Conservation (phyloP, 495 filamentous ascomycete genomes). For the Penicillium daleae region DNA sequence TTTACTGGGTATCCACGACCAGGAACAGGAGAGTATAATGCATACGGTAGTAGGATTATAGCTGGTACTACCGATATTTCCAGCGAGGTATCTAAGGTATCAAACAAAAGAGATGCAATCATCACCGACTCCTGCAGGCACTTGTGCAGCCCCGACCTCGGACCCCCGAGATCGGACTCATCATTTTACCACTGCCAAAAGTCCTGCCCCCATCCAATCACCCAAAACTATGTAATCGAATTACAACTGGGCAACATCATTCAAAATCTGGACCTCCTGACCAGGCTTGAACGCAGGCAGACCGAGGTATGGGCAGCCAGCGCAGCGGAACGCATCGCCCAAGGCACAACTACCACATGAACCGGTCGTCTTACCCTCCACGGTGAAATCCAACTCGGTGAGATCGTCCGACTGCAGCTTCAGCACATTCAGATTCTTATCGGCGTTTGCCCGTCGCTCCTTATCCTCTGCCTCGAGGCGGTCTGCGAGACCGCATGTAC, state of each 20-base stretch:
- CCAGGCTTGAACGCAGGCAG: constrained; percentile 95
- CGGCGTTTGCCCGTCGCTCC: constrained; percentile 64
- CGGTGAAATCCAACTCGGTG: constrained; percentile 87
- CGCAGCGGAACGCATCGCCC: constrained; percentile 68
- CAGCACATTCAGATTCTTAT: constrained; percentile 58
- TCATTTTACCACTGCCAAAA: background rate
- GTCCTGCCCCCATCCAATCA: background rate
- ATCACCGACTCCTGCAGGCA: background rate
- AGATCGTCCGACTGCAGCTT: constrained; percentile 82
- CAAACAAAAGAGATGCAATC: constrained; percentile 12
- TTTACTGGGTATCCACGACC: constrained; percentile 10
- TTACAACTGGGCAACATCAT: constrained; percentile 84
- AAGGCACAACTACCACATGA: constrained; percentile 91
- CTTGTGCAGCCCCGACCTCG: constrained; percentile 4
- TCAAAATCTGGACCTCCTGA: constrained; percentile 85
- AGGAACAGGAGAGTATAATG: background rate
- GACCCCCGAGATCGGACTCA: background rate
- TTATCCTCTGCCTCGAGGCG: constrained; percentile 80
- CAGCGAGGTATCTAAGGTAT: constrained; percentile 21
- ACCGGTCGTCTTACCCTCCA: constrained; percentile 84
- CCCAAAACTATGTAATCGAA: background rate
- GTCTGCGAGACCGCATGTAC: constrained; percentile 86
- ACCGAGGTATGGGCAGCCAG: constrained; percentile 89
- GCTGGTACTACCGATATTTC: constrained; percentile 7
- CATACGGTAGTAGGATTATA: constrained; percentile 12